Evolutionary conservation across 1,139 yeast genomes (phyloP).

Genomic region (Petasospora rhodanensis): DNA sequence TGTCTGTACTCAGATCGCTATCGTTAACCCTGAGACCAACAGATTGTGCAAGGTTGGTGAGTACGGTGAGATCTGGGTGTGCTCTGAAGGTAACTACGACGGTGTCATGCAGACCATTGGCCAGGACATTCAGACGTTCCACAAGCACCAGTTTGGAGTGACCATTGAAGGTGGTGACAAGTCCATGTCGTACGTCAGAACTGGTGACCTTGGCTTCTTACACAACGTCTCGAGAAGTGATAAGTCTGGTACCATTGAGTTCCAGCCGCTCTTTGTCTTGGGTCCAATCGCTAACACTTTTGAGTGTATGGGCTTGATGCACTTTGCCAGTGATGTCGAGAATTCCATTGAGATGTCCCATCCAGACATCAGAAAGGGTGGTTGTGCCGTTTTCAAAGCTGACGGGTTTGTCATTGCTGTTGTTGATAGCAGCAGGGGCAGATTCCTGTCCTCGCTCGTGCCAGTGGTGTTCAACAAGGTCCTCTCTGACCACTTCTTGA

Average conservation of each 20-base stretch:
- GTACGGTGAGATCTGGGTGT: slow-evolving; percentile 96
- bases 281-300: slow-evolving; percentile 87
- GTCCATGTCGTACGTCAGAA: slow-evolving; percentile 65
- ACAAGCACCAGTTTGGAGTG: slow-evolving; percentile 26
- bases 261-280: slow-evolving; percentile 80
- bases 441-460: slow-evolving; percentile 64
- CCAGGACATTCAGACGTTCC: slow-evolving; percentile 12
- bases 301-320: slow-evolving; percentile 87
- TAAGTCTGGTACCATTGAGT: slow-evolving; percentile 43
- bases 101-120: slow-evolving; percentile 8
- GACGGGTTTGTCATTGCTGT: slow-evolving; percentile 80
- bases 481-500: slow-evolving; percentile 75
- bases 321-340: slow-evolving; percentile 85
- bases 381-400: slow-evolving; percentile 75
- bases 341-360: slow-evolving; percentile 67
- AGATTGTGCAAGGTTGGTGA: slow-evolving; percentile 85
- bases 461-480: slow-evolving; percentile 80
- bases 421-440: slow-evolving; percentile 55
- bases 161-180: slow-evolving; percentile 52
- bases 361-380: slow-evolving; percentile 50
- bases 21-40: slow-evolving; percentile 90
- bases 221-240: slow-evolving; percentile 59
- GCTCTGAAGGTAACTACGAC: slow-evolving; percentile 64
- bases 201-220: slow-evolving; percentile 92
- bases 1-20: slow-evolving; percentile 87